A percentile compares a stretch with the other conserved stretches of the same genome.
These are phyloP conservation scores for Globisporangium okanoganense DNA, from an alignment of 352 stramenopile species.

Conservation along the genomic window DNA sequence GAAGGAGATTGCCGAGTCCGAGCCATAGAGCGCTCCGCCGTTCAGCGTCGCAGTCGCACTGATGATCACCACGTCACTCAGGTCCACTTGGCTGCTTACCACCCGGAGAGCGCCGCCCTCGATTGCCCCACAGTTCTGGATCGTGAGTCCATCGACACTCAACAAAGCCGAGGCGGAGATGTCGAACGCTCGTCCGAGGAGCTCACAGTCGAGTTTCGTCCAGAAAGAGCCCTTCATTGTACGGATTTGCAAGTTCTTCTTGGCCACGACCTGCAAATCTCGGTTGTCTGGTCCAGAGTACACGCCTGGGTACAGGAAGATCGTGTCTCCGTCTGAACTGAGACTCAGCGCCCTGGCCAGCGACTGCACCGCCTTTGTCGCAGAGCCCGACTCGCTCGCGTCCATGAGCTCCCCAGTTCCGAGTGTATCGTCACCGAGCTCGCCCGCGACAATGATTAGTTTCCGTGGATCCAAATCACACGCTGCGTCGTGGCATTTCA, in stretches of 20 bases:
- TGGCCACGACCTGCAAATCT: slow-evolving; percentile 17
- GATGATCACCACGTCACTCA: slow-evolving; percentile 24
- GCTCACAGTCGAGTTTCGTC: slow-evolving; percentile 43
- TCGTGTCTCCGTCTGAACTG: slow-evolving; percentile 24
- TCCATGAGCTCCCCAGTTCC: slow-evolving; percentile 58
- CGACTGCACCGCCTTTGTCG: slow-evolving; percentile 48
- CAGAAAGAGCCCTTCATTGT: slow-evolving; percentile 46
- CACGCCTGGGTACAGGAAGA: slow-evolving; percentile 55
- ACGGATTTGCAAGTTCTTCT: slow-evolving; percentile 25
- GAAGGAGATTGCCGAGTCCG: slow-evolving; percentile 17
- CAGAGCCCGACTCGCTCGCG: slow-evolving; percentile 40
- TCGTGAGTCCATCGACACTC: slow-evolving; percentile 30
- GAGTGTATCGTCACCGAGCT: slow-evolving; percentile 45
- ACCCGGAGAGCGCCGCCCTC: slow-evolving; percentile 26
- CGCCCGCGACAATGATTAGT: slow-evolving; percentile 49
- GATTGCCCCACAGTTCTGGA: slow-evolving; percentile 28
- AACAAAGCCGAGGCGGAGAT: slow-evolving; percentile 15
- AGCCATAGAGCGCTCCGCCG: slow-evolving; percentile 29
- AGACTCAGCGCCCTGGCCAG: slow-evolving; percentile 35
- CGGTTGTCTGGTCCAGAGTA: slow-evolving; percentile 42
- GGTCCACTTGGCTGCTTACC: slow-evolving; percentile 12
- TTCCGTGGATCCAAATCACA: slow-evolving; percentile 29
- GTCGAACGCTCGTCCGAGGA: slow-evolving; percentile 12
- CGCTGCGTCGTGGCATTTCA: slow-evolving; percentile 29
- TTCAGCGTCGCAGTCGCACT: slow-evolving; percentile 13